phyloP scores from a whole-genome alignment of 768 basidiomycete species.

The Tubosaeta brunneosetosa region DNA sequence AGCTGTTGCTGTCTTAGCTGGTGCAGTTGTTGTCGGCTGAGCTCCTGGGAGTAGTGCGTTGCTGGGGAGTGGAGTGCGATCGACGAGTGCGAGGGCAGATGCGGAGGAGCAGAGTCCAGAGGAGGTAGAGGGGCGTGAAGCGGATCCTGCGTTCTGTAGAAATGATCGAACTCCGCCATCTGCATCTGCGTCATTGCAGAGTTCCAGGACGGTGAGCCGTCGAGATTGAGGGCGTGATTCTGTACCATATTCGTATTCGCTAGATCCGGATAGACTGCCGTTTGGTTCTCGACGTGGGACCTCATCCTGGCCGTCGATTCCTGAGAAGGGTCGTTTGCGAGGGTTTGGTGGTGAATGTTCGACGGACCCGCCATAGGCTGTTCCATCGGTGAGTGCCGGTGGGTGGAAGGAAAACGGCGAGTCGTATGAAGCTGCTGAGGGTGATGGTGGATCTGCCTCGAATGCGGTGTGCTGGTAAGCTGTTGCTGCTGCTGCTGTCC shows the following conservation, averaged over 20 bases:
- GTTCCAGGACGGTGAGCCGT: constrained; percentile 80
- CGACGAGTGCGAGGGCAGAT: constrained; percentile 49
- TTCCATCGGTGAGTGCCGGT: constrained; percentile 44
- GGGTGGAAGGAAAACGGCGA: constrained; percentile 80
- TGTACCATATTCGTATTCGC: constrained; percentile 61
- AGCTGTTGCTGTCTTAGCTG: constrained; percentile 36
- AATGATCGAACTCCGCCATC: constrained; percentile 44
- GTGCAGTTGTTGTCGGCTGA: constrained; percentile 41
- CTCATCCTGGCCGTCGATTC: constrained; percentile 50
- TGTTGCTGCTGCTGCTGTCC: constrained; percentile 26
- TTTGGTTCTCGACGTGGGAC: constrained; percentile 36
- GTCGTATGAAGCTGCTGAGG: constrained; percentile 39
- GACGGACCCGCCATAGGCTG: constrained; percentile 29
- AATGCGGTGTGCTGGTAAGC: constrained; percentile 27
- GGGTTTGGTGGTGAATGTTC: constrained; percentile 40
- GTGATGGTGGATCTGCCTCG: constrained; percentile 31
- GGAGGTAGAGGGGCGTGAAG: constrained; percentile 42
- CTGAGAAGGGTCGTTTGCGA: constrained; percentile 59
- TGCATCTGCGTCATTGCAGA: constrained; percentile 70
- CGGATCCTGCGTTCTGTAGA: constrained; percentile 35
- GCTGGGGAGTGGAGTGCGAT: constrained; percentile 34
- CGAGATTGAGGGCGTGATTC: constrained; percentile 78
- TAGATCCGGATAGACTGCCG: constrained; percentile 26
- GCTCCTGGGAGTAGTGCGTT: constrained; percentile 45
- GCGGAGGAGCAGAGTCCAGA: constrained; percentile 44